Evolutionary conservation across 2,329 filamentous ascomycete genomes (phyloP).

Genomic region (Graphiopsis chlorocephala): DNA sequence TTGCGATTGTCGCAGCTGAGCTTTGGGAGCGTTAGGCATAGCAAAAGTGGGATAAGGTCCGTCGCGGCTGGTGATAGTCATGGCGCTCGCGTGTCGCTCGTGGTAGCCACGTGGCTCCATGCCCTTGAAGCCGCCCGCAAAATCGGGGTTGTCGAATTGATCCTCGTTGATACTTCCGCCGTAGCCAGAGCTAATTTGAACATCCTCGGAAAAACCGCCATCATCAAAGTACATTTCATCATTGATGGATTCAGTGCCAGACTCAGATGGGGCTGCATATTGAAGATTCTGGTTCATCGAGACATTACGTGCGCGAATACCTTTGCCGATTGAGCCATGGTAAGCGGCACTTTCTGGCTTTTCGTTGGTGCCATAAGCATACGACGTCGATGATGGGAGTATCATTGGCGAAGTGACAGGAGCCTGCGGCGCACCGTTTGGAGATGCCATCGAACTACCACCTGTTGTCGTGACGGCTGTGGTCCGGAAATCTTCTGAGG

Average conservation of each 20-base stretch:
- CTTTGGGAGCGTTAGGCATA: constrained; percentile 23
- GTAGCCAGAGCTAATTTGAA: constrained; percentile 5
- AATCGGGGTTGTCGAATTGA: constrained; percentile 35
- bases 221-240: constrained; percentile 40
- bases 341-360: constrained; percentile 18
- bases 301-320: constrained; percentile 16
- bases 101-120: constrained; percentile 11
- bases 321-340: constrained; percentile 18
- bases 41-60: constrained; percentile 35
- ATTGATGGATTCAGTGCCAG: not conserved
- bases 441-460: not conserved
- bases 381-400: not conserved
- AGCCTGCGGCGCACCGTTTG: not conserved
- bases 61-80: constrained; percentile 24
- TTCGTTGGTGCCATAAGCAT: constrained; percentile 13
- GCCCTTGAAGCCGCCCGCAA: constrained; percentile 13
- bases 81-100: constrained; percentile 23
- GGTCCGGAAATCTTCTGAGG: not conserved
- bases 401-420: not conserved
- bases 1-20: constrained; percentile 26
- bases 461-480: not conserved
- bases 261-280: constrained; percentile 10
- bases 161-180: constrained; percentile 32
- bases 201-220: constrained; percentile 28
- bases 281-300: constrained; percentile 17